A percentile compares a stretch with the other conserved stretches of the same genome.
Evolutionary conservation across 306 rosid species (phyloP).

Genomic region (Arachis hypogaea): DNA sequence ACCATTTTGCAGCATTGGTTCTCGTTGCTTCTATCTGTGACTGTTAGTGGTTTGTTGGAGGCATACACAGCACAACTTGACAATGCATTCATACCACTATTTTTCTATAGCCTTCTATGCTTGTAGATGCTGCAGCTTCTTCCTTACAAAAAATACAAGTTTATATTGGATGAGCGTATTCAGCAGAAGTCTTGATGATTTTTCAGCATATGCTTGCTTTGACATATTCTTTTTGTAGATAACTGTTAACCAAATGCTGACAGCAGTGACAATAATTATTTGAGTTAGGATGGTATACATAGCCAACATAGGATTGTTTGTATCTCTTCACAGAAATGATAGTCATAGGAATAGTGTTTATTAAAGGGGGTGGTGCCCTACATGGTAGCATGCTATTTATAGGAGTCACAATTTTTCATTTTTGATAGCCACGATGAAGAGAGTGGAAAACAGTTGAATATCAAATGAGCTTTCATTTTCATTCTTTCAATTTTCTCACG

Average conservation of each 20-base stretch:
- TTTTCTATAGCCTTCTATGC: constrained; percentile 92
- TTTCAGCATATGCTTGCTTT: constrained; percentile 15
- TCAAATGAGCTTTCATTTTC: background rate
- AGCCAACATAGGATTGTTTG: constrained; percentile 29
- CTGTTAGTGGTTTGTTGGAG: constrained; percentile 92
- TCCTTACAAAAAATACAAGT: constrained; percentile 11
- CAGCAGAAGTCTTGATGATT: constrained; percentile 19
- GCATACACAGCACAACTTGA: constrained; percentile 97
- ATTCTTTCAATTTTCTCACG: background rate
- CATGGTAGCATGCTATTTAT: background rate
- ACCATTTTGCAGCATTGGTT: constrained; percentile 78
- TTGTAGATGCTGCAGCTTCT: constrained; percentile 55
- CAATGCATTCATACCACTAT: constrained; percentile 91
- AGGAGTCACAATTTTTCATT: background rate
- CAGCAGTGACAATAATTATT: constrained; percentile 3
- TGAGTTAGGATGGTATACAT: constrained; percentile 29
- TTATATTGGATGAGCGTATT: constrained; percentile 30
- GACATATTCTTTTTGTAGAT: constrained; percentile 43
- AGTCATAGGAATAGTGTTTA: constrained; percentile 9
- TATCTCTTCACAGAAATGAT: constrained; percentile 27
- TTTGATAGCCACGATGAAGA: constrained; percentile 14
- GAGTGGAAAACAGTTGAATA: background rate
- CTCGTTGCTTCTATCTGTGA: constrained; percentile 79
- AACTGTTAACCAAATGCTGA: constrained; percentile 38
- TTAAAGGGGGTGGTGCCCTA: background rate